Evolutionary conservation across 2,329 filamentous ascomycete genomes (phyloP).

Genomic region (Pestalotiopsis fici): DNA sequence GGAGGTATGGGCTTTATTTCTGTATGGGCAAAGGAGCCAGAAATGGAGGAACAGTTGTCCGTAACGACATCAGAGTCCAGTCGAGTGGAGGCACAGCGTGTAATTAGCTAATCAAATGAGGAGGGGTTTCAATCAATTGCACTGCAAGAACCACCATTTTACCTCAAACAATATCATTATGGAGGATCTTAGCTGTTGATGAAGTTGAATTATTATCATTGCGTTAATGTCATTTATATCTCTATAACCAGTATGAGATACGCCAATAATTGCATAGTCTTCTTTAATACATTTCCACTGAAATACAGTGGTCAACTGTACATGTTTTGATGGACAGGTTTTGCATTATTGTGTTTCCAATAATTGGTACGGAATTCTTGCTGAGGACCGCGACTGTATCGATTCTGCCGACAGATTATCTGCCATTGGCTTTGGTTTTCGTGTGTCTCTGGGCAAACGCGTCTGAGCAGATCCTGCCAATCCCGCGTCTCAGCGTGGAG

Average conservation of each 20-base stretch:
- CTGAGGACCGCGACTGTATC: too few species aligned
- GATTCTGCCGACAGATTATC: too few species aligned
- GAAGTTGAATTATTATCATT: too few species aligned
- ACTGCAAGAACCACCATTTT: too few species aligned
- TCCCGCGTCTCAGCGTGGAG: not conserved
- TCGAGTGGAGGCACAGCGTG: not conserved
- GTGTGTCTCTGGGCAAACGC: not conserved
- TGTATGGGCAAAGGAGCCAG: conserved; percentile 2
- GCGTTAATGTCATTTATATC: not conserved
- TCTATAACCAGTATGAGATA: not conserved
- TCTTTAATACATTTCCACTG: not conserved
- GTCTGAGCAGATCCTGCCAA: not conserved
- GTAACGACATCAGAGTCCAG: not conserved
- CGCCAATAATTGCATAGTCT: not conserved
- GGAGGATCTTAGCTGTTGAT: too few species aligned
- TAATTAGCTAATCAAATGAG: not conserved
- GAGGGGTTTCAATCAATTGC: too few species aligned
- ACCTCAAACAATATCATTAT: too few species aligned
- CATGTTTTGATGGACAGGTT: too few species aligned
- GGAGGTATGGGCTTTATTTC: not conserved
- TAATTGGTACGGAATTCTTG: too few species aligned
- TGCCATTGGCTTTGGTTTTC: too few species aligned
- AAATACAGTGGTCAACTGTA: too few species aligned
- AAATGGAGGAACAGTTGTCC: not conserved
- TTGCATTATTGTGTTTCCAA: too few species aligned